A percentile compares a stretch with the other conserved stretches of the same genome.
phyloP scores from a whole-genome alignment of 1,284 basidiomycete species.

The Sporisorium reilianum region DNA sequence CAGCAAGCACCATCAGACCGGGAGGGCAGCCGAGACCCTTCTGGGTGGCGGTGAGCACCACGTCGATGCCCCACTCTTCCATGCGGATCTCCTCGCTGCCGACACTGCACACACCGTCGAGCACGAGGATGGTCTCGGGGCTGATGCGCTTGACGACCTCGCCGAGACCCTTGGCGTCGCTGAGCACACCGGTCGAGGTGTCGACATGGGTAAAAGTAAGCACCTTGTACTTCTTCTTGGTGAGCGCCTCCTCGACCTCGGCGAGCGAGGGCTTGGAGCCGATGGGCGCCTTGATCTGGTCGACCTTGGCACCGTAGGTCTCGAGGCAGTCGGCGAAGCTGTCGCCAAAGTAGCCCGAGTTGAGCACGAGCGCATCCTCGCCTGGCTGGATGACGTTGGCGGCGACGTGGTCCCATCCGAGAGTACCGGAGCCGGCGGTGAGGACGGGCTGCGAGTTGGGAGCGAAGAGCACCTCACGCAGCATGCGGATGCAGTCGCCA shows the following conservation, averaged over 20 bases:
- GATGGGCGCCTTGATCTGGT: constrained; percentile 83
- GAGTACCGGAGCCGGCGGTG: constrained; percentile 91
- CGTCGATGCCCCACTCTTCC: constrained; percentile 93
- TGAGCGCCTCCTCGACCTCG: constrained; percentile 79
- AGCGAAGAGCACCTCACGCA: constrained; percentile 75
- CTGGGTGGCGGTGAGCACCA: constrained; percentile 89
- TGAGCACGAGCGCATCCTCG: constrained; percentile 83
- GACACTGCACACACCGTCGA: constrained; percentile 95
- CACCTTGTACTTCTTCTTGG: constrained; percentile 86
- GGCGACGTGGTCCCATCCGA: constrained; percentile 79
- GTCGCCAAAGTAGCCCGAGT: constrained; percentile 71
- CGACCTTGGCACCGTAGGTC: constrained; percentile 91
- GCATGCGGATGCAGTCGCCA: constrained; percentile 89
- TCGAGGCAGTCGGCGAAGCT: constrained; percentile 70
- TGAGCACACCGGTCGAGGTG: constrained; percentile 78
- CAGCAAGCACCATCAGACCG: constrained; percentile 87
- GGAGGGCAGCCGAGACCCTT: constrained; percentile 97
- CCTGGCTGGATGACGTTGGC: constrained; percentile 83
- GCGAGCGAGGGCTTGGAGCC: constrained; percentile 79
- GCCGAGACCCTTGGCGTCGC: constrained; percentile 83
- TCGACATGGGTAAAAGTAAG: constrained; percentile 91
- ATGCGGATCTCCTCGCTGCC: constrained; percentile 93
- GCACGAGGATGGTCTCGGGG: constrained; percentile 85
- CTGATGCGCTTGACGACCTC: constrained; percentile 82
- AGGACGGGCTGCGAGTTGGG: constrained; percentile 76